Conservation (phyloP, 495 filamentous ascomycete genomes). For the Podospora pseudoanserina region DNA sequence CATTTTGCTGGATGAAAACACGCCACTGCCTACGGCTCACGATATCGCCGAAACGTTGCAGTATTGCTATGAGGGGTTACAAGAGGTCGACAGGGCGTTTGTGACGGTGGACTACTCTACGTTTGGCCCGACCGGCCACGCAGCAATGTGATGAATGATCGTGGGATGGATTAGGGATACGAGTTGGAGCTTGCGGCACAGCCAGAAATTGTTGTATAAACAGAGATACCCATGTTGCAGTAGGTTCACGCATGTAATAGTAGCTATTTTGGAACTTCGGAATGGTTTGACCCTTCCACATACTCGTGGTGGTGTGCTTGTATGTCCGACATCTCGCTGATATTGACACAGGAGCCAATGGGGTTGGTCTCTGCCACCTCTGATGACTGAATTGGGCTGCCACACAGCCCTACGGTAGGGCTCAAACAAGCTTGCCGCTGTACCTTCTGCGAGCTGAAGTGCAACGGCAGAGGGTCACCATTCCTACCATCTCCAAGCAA, state of each 20-base stretch:
- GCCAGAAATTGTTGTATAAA: no score
- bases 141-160: background rate
- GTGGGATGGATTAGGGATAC: background rate
- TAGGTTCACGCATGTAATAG: background rate
- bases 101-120: slow-evolving; percentile 43
- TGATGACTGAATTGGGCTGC: background rate
- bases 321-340: no score
- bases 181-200: background rate
- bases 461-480: background rate
- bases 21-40: slow-evolving; percentile 38
- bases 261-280: no score
- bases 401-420: background rate
- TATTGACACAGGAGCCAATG: background rate
- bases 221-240: background rate
- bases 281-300: no score
- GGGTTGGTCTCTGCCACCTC: background rate
- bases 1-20: slow-evolving; percentile 42
- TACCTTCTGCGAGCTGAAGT: background rate
- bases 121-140: slow-evolving; percentile 22
- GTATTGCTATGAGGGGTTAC: slow-evolving; percentile 43
- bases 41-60: slow-evolving; percentile 51
- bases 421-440: background rate
- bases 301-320: no score
- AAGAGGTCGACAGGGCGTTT: slow-evolving; percentile 48
- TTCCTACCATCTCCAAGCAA: background rate